Conservation (phyloP, 2,329 filamentous ascomycete species). For the Fusarium sp. region DNA sequence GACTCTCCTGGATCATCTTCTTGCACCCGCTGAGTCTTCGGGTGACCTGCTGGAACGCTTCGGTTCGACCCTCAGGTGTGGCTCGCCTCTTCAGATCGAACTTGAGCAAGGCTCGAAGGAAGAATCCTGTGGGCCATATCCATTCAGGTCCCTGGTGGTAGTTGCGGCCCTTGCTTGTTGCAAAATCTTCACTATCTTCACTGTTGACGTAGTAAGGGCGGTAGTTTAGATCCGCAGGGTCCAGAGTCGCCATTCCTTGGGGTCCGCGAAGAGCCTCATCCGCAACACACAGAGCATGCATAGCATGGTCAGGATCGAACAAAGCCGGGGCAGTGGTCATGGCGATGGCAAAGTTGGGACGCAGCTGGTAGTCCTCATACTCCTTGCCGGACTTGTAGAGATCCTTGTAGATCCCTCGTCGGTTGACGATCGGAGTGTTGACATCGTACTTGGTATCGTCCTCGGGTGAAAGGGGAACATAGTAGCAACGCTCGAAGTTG, state of each 20-base stretch:
- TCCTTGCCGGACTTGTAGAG: slow-evolving; percentile 93
- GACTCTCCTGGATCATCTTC: slow-evolving; percentile 80
- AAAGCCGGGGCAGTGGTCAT: slow-evolving; percentile 94
- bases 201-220: slow-evolving; percentile 94
- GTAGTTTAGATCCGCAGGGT: slow-evolving; percentile 93
- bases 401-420: slow-evolving; percentile 98
- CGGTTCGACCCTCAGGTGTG: slow-evolving; percentile 74
- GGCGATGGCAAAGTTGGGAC: slow-evolving; percentile 92
- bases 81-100: slow-evolving; percentile 83
- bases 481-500: slow-evolving; percentile 95
- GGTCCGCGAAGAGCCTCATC: slow-evolving; percentile 87
- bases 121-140: slow-evolving; percentile 98
- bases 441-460: slow-evolving; percentile 86
- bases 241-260: slow-evolving; percentile 94
- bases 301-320: slow-evolving; percentile 83
- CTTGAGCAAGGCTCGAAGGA: slow-evolving; percentile 88
- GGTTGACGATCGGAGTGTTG: slow-evolving; percentile 83
- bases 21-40: slow-evolving; percentile 86
- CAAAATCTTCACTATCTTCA: slow-evolving; percentile 91
- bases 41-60: slow-evolving; percentile 96
- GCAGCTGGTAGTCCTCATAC: slow-evolving; percentile 97
- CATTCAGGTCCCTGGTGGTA: slow-evolving; percentile 99
- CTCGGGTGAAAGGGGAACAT: slow-evolving; percentile 76
- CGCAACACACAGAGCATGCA: slow-evolving; percentile 82
- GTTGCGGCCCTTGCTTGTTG: slow-evolving; percentile 93